Evolutionary conservation across 1,284 basidiomycete species (phyloP).

Genomic region (Malassezia nana): DNA sequence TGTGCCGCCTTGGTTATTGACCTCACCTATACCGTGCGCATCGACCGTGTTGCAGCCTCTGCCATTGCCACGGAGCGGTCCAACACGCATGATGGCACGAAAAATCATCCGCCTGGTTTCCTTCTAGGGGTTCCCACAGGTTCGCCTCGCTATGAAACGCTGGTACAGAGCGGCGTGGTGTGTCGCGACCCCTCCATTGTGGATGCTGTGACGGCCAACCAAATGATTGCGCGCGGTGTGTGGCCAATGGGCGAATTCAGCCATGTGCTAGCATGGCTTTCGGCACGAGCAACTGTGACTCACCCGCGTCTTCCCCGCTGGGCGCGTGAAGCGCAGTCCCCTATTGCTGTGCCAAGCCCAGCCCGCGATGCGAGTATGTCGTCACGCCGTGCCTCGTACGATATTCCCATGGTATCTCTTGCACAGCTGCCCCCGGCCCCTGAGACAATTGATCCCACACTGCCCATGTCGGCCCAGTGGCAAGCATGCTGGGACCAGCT

Average conservation of each 20-base stretch:
- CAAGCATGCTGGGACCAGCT: slow-evolving; percentile 10
- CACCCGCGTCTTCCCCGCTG: slow-evolving; percentile 6
- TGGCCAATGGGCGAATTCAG: slow-evolving; percentile 5
- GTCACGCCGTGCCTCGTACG: neutral
- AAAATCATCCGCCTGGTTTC: slow-evolving; percentile 4
- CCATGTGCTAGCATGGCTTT: slow-evolving; percentile 3
- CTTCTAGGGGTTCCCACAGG: slow-evolving; percentile 2
- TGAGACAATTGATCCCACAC: slow-evolving; percentile 5
- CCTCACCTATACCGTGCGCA: slow-evolving; percentile 1
- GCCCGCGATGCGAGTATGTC: neutral
- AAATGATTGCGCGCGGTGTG: neutral
- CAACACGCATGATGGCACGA: neutral
- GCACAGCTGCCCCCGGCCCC: neutral
- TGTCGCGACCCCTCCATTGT: neutral
- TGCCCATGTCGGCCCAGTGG: neutral
- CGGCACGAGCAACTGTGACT: neutral
- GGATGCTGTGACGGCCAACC: neutral
- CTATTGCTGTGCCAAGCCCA: neutral
- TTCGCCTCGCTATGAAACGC: slow-evolving; percentile 1
- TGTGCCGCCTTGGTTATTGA: slow-evolving; percentile 7
- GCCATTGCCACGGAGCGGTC: neutral
- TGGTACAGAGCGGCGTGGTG: neutral
- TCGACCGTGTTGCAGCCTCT: slow-evolving; percentile 3
- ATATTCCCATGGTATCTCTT: neutral
- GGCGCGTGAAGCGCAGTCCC: neutral